These are phyloP conservation scores for Coemansia sp. DNA, from an alignment of 192 early-diverging fungal species.

Conservation along the genomic window DNA sequence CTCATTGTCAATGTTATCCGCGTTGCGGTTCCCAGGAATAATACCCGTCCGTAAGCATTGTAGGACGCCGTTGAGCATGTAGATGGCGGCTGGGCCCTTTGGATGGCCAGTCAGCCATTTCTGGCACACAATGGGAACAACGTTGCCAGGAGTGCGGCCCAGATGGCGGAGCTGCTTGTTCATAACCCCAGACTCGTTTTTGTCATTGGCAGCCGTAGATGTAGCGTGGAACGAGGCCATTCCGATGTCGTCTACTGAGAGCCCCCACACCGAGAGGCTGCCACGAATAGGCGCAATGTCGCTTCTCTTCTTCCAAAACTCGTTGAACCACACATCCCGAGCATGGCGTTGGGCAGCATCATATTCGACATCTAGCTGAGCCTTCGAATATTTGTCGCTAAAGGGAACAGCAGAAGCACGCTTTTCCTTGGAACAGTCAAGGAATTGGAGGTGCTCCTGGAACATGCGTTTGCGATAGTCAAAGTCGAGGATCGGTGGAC, in stretches of 20 bases:
- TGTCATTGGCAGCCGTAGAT: slow-evolving; percentile 77
- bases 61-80: slow-evolving; percentile 91
- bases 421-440: not conserved
- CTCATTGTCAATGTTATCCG: slow-evolving; percentile 31
- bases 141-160: slow-evolving; percentile 83
- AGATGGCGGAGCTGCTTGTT: slow-evolving; percentile 86
- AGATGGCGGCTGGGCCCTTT: slow-evolving; percentile 73
- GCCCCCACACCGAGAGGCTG: slow-evolving; percentile 81
- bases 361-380: too few relatives aligned
- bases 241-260: slow-evolving; percentile 86
- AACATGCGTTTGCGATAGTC: not conserved
- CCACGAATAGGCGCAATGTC: slow-evolving; percentile 83
- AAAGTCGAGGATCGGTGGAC: too few relatives aligned
- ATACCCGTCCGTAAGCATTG: too few relatives aligned
- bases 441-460: not conserved
- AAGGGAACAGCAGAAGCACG: too few relatives aligned
- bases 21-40: too few relatives aligned
- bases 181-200: slow-evolving; percentile 58
- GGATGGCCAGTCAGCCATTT: too few relatives aligned
- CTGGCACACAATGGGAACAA: slow-evolving; percentile 66
- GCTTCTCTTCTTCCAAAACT: slow-evolving; percentile 70
- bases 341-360: too few relatives aligned
- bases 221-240: slow-evolving; percentile 96
- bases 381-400: too few relatives aligned
- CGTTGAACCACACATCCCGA: too few relatives aligned